phyloP scores from a whole-genome alignment of 305 asterid species.

The Withania somnifera region DNA sequence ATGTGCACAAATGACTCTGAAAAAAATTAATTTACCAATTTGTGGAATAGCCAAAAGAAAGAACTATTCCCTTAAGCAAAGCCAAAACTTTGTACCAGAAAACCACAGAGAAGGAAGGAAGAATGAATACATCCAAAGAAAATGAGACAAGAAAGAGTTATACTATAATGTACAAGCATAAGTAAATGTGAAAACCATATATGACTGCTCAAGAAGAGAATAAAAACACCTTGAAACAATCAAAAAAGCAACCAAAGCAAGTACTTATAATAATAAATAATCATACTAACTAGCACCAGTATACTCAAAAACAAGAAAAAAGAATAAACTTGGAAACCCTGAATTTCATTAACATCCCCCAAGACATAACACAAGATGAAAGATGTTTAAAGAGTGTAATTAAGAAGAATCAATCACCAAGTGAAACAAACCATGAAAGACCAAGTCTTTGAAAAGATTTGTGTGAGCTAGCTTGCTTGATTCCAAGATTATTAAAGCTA shows the following conservation, averaged over 20 bases:
- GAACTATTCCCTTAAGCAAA: constrained; percentile 55
- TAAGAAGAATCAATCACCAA: constrained; percentile 2
- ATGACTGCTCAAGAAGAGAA: constrained; percentile 94
- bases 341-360: neutral
- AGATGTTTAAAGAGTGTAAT: neutral
- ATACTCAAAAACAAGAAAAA: constrained; percentile 16
- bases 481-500: neutral
- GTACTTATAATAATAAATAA: neutral
- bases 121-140: constrained; percentile 53
- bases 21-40: constrained; percentile 18
- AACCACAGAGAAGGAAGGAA: constrained; percentile 21
- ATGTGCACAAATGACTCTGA: constrained; percentile 16
- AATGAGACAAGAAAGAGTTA: constrained; percentile 30
- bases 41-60: constrained; percentile 62
- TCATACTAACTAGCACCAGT: neutral
- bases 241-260: constrained; percentile 45
- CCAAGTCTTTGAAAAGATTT: constrained; percentile 10
- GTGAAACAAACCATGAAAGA: constrained; percentile 9
- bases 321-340: neutral
- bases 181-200: constrained; percentile 60
- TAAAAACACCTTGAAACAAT: constrained; percentile 77
- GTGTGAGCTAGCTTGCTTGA: constrained; percentile 11
- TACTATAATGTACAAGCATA: constrained; percentile 20
- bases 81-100: constrained; percentile 39
- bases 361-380: neutral